A percentile compares a stretch with the other conserved stretches of the same genome.
Conservation (phyloP, 1,284 basidiomycete genomes). For the Cutaneotrichosporon daszewskae region DNA sequence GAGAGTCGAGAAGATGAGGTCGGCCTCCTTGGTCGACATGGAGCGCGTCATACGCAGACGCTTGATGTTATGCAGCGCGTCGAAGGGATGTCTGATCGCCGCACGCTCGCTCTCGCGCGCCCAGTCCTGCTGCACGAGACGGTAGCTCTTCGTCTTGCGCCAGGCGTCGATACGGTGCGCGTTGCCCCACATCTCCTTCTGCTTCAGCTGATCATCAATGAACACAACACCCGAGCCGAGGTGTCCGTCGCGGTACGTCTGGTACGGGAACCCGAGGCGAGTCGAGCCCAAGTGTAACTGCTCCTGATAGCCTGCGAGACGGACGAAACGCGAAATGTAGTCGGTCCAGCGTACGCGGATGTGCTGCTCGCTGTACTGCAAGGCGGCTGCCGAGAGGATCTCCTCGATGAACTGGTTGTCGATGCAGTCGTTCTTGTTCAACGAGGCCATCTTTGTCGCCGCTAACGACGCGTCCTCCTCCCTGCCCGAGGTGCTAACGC, state of each 20-base stretch:
- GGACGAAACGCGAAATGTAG: conserved; percentile 67
- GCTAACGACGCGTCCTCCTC: conserved; percentile 9
- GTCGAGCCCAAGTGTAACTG: conserved; percentile 63
- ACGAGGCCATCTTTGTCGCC: conserved; percentile 13
- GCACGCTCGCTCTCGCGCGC: conserved; percentile 49
- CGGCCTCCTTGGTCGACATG: conserved; percentile 61
- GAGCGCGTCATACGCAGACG: conserved; percentile 60
- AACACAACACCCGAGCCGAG: conserved; percentile 67
- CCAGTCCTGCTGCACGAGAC: conserved; percentile 61
- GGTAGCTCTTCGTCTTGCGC: conserved; percentile 63
- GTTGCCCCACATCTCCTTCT: conserved; percentile 62
- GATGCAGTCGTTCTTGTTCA: conserved; percentile 58
- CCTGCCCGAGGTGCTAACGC: conserved; percentile 19
- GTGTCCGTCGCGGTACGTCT: conserved; percentile 36
- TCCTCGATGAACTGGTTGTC: conserved; percentile 90
- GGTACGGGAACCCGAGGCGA: conserved; percentile 57
- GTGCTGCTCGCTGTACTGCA: conserved; percentile 70
- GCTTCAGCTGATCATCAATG: conserved; percentile 57
- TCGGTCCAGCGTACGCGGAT: conserved; percentile 74
- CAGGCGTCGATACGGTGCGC: conserved; percentile 72
- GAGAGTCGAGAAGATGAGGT: conserved; percentile 68
- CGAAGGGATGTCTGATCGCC: conserved; percentile 60
- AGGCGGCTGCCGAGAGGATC: conserved; percentile 64
- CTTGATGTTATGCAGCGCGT: conserved; percentile 65
- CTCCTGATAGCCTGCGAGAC: conserved; percentile 70